Evolutionary conservation across 495 filamentous ascomycete genomes (phyloP).

Genomic region (Chaetomium fimeti): DNA sequence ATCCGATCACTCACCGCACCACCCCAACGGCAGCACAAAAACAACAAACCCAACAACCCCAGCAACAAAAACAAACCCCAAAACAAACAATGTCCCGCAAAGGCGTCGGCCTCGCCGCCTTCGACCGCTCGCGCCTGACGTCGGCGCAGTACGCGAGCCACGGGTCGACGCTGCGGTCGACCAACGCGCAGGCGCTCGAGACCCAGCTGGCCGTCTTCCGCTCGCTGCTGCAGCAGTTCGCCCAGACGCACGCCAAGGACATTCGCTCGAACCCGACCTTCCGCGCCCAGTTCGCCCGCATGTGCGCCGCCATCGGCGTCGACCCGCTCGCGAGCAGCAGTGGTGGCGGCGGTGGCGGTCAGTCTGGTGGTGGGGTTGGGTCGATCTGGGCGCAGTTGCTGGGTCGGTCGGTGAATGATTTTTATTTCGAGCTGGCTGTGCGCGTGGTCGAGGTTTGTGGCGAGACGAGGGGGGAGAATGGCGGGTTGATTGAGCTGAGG

Average conservation of each 20-base stretch:
- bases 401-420: conserved; percentile 90
- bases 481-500: conserved; percentile 79
- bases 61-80: background rate
- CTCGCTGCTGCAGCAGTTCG: conserved; percentile 86
- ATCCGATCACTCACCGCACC: conserved; percentile 8
- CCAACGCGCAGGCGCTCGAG: conserved; percentile 75
- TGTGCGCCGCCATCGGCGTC: conserved; percentile 96
- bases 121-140: conserved; percentile 76
- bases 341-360: conserved; percentile 33
- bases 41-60: background rate
- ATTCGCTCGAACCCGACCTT: conserved; percentile 94
- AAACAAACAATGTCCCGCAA: conserved; percentile 53
- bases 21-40: background rate
- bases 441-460: conserved; percentile 91
- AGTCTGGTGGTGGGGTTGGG: conserved; percentile 46
- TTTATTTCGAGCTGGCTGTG: conserved; percentile 95
- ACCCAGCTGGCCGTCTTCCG: conserved; percentile 97
- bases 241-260: conserved; percentile 87
- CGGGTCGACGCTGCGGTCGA: conserved; percentile 75
- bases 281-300: conserved; percentile 93
- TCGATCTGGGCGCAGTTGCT: conserved; percentile 93
- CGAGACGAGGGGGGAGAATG: conserved; percentile 84
- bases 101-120: conserved; percentile 88
- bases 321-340: conserved; percentile 80
- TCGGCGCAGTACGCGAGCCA: conserved; percentile 84